Conservation (phyloP, 495 filamentous ascomycete species). For the Cudoniella acicularis region DNA sequence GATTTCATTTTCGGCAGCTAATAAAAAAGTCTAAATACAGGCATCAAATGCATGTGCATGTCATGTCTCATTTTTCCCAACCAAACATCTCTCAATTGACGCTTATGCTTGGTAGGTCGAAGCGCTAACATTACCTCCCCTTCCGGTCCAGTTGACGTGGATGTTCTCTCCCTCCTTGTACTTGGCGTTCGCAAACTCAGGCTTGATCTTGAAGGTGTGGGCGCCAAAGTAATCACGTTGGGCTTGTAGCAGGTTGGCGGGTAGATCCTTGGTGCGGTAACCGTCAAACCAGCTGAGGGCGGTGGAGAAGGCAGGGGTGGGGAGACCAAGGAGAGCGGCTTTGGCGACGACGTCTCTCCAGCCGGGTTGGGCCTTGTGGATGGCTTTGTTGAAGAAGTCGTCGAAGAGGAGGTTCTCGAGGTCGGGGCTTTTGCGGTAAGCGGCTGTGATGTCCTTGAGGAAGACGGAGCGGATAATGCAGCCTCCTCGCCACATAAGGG, state of each 20-base stretch:
- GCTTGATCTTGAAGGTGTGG: constrained; percentile 98
- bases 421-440: constrained; percentile 91
- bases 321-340: constrained; percentile 89
- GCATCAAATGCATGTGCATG: neutral
- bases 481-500: constrained; percentile 99
- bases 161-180: constrained; percentile 86
- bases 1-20: constrained; percentile 4
- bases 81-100: neutral
- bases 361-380: constrained; percentile 90
- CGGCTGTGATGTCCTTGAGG: constrained; percentile 97
- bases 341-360: constrained; percentile 95
- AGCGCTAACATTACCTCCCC: constrained; percentile 93
- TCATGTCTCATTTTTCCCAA: neutral
- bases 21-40: constrained; percentile 1
- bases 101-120: constrained; percentile 94
- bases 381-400: constrained; percentile 98
- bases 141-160: constrained; percentile 99
- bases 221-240: constrained; percentile 99
- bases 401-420: constrained; percentile 98
- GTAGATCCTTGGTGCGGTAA: constrained; percentile 90
- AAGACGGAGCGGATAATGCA: constrained; percentile 99
- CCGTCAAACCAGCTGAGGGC: constrained; percentile 98
- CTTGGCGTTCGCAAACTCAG: constrained; percentile 76
- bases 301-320: constrained; percentile 91
- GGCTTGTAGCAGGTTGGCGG: constrained; percentile 95